Evolutionary conservation across 1,139 yeast genomes (phyloP).

Genomic region (Suhomyces coccinellae): DNA sequence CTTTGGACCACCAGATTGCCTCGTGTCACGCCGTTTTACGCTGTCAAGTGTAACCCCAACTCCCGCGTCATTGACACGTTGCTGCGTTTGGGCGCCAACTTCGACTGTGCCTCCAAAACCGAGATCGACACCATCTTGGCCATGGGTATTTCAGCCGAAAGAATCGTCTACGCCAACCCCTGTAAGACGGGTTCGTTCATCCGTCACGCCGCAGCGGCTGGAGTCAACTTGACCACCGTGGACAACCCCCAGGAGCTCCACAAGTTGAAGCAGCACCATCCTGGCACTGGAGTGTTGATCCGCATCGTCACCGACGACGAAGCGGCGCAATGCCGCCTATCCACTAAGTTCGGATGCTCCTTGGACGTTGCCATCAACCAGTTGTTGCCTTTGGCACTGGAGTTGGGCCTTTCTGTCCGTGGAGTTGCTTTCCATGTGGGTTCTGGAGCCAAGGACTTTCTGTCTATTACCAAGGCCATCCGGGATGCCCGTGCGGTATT

Average conservation of each 20-base stretch:
- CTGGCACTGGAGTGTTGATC: conserved; percentile 67
- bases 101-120: conserved; percentile 90
- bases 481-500: conserved; percentile 72
- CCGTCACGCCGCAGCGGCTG: conserved; percentile 59
- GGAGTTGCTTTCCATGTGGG: conserved; percentile 98
- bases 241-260: conserved; percentile 84
- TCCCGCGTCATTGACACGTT: conserved; percentile 56
- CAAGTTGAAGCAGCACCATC: conserved; percentile 70
- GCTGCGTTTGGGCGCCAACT: conserved; percentile 65
- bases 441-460: conserved; percentile 82
- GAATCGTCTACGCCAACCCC: conserved; percentile 91
- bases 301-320: conserved; percentile 91
- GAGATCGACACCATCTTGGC: conserved; percentile 72
- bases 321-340: conserved; percentile 80
- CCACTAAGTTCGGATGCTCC: conserved; percentile 87
- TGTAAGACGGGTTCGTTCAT: conserved; percentile 84
- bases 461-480: conserved; percentile 69
- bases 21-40: conserved; percentile 79
- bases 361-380: conserved; percentile 50
- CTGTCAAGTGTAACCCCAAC: conserved; percentile 92
- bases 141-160: conserved; percentile 60
- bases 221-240: conserved; percentile 77
- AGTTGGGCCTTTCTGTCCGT: conserved; percentile 59
- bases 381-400: conserved; percentile 63
- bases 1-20: conserved; percentile 71